Percentiles rank a stretch among this genome's conserved stretches.
phyloP scores from a whole-genome alignment of 2,329 filamentous ascomycete genomes.

The Neofusicoccum umdonicola region DNA sequence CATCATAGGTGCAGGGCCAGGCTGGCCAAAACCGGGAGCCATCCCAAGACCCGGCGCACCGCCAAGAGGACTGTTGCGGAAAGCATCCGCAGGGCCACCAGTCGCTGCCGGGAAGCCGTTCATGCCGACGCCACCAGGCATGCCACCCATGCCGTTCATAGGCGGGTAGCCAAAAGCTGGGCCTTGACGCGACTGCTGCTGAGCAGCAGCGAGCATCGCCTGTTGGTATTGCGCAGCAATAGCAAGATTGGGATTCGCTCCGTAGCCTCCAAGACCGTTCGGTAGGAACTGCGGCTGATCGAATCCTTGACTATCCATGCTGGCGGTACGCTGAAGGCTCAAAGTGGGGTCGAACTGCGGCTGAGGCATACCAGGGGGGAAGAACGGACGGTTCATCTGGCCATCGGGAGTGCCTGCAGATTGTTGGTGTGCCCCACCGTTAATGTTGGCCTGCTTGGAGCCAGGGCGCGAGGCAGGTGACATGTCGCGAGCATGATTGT shows the following conservation, averaged over 20 bases:
- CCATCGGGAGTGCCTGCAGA: constrained; percentile 21
- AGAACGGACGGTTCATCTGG: constrained; percentile 28
- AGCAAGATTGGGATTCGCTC: constrained; percentile 27
- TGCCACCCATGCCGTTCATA: constrained; percentile 14
- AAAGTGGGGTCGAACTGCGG: constrained; percentile 39
- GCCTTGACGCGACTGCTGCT: constrained; percentile 8
- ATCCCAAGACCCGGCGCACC: constrained; percentile 15
- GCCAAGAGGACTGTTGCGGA: constrained; percentile 12
- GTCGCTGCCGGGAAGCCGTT: constrained; percentile 12
- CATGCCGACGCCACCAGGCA: constrained; percentile 13
- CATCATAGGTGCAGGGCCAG: constrained; percentile 13
- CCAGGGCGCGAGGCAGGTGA: constrained; percentile 35
- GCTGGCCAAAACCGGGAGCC: constrained; percentile 12
- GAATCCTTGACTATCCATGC: constrained; percentile 50
- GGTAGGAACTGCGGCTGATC: constrained; percentile 40
- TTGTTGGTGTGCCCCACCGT: constrained; percentile 18
- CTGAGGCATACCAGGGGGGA: constrained; percentile 33
- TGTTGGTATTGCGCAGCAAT: constrained; percentile 53
- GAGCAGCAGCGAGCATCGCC: constrained; percentile 47
- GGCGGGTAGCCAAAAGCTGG: constrained; percentile 15
- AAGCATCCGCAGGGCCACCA: constrained; percentile 11
- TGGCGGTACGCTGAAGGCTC: constrained; percentile 45
- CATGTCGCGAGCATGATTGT: constrained; percentile 29
- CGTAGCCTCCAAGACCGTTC: constrained; percentile 33
- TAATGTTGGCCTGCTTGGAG: constrained; percentile 31